These are phyloP conservation scores for Liriodendron chinense DNA, from an alignment of 164 flowering plant genomes.

Conservation along the genomic window DNA sequence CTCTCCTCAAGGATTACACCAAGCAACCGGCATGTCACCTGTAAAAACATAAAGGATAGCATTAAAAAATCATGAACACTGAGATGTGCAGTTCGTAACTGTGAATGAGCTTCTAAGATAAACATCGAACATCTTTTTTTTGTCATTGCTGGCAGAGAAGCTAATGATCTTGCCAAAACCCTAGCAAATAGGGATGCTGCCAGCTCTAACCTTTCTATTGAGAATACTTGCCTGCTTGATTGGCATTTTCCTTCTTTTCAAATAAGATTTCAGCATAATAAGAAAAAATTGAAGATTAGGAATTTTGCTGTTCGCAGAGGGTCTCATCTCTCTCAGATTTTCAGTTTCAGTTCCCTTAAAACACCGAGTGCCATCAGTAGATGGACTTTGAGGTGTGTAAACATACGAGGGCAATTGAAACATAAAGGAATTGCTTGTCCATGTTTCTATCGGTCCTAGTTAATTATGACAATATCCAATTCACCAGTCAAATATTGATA, in stretches of 20 bases:
- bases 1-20: constrained; percentile 90
- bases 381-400: background rate
- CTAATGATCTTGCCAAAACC: too few relatives aligned
- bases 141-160: too few relatives aligned
- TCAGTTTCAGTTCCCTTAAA: background rate
- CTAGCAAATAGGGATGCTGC: too few relatives aligned
- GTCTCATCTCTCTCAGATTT: background rate
- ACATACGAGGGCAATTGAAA: background rate
- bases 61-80: background rate
- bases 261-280: background rate
- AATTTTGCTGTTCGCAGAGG: background rate
- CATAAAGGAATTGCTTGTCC: background rate
- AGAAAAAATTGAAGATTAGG: background rate
- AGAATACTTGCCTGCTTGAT: background rate
- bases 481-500: background rate
- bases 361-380: background rate
- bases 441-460: background rate
- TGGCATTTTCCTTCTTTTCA: background rate
- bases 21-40: constrained; percentile 73
- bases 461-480: background rate
- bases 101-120: background rate
- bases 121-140: too few relatives aligned
- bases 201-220: background rate
- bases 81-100: background rate
- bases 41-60: background rate